Base-by-base conservation (phyloP, 768 basidiomycete species). In the Ramaria sp. region DNA sequence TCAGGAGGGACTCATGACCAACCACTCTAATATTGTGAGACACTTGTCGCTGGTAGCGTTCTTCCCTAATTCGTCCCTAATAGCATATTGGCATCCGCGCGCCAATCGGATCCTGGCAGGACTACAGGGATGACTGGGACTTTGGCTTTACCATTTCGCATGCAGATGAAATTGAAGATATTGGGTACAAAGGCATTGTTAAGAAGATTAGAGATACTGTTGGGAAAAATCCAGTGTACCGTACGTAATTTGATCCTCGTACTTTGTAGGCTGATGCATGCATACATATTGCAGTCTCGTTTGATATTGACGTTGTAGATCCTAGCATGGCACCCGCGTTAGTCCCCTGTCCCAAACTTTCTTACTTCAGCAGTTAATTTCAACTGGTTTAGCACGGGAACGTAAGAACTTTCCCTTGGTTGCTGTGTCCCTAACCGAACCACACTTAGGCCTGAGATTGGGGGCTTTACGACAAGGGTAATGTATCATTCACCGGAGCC, bases 321-420 rank as follows among this genome's bases (percentile, higher is more conserved):
- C 65, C 65, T 13, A 59, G 52, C 17, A 30, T 58, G 31, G 65
- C 65, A 2, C 65, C 65, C 43, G 65, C 65, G 48, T 49, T 13
- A 45, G 50, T 48, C 38, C 33, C 54, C 33, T 49, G 15, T 17
- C 27, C 27, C 27, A 27, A 27, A 27, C 19, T 17, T 24, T 46
- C 30, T 9, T 22, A 30, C 12, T 3, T 19, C 42, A 30, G 24
- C n/a, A 38, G n/a, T 31, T 33, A 33, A n/a, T 37, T 57, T 31
- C 5, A 17, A 46, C 24, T 20, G 11, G 34, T 13, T 33, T n/a
- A 30, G 48, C 1, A 88, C 88, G 0, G 88, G 88, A 4, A 91
- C 89, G 48, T 49, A 49, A 30, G 48, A 17, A 24, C 15, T 19
- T 10, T 30, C 27, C 2, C 48, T 22, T 49, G 4, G 17, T n/a